phyloP scores from a whole-genome alignment of 345 rosid genomes.

The Tarenaya hassleriana region DNA sequence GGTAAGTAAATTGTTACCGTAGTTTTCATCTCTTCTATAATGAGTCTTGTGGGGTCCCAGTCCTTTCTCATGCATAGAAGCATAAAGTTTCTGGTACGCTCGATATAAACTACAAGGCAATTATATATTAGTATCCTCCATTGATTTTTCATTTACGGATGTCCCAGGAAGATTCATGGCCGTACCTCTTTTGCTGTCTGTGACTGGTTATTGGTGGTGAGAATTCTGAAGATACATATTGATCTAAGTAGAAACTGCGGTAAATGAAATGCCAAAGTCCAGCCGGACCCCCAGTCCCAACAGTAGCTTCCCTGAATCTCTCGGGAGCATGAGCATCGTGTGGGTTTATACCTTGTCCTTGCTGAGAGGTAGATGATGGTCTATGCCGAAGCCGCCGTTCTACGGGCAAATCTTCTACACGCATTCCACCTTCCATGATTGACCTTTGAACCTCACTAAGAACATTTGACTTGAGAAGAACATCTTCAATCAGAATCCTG shows the following conservation, averaged over 20 bases:
- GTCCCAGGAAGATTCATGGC: constrained; percentile 3
- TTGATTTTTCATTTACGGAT: not conserved
- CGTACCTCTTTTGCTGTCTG: constrained; percentile 79
- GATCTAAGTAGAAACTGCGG: constrained; percentile 92
- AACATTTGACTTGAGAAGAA: constrained; percentile 80
- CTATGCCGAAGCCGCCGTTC: constrained; percentile 51
- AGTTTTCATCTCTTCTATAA: constrained; percentile 89
- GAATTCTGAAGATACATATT: constrained; percentile 84
- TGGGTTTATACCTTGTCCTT: constrained; percentile 15
- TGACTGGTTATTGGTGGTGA: constrained; percentile 70
- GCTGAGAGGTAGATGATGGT: constrained; percentile 24
- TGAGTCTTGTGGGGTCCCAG: constrained; percentile 91
- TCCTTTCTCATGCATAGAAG: constrained; percentile 87
- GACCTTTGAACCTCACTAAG: constrained; percentile 87
- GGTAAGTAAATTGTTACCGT: constrained; percentile 37
- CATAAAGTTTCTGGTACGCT: constrained; percentile 82
- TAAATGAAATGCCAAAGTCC: constrained; percentile 99
- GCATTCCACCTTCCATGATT: constrained; percentile 87
- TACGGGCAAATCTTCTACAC: constrained; percentile 72
- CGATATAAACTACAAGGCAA: constrained; percentile 67
- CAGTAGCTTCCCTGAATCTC: constrained; percentile 40
- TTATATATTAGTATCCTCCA: constrained; percentile 12
- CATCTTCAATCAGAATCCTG: constrained; percentile 74
- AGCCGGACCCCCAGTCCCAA: constrained; percentile 83
- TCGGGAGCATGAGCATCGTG: constrained; percentile 50